Evolutionary conservation across 2,329 filamentous ascomycete species (phyloP), one percentile per base, ranked within the genome.

Genomic region (Scopulariopsis brevicaulis): DNA sequence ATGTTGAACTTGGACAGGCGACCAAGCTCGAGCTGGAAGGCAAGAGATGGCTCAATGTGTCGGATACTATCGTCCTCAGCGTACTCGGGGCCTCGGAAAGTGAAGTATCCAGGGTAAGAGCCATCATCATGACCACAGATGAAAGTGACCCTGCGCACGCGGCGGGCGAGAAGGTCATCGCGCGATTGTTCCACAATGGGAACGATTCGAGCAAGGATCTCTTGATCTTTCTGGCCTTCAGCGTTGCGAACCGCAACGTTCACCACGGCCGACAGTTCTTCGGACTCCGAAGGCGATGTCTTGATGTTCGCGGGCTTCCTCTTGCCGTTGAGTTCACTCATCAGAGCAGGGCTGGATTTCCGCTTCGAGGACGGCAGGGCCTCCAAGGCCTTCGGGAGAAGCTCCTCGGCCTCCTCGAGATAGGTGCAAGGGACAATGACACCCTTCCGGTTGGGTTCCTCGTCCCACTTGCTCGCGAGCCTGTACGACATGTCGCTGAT

Each of bases 1-100:
- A 97, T 96, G 77, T 91, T 86, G 83, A 99, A 99, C 77, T 96
- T 97, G 68, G 88, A 89, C 34, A 99, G 83, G 71, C 94, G 89
- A 60, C 86, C 87, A 63, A 99, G 85, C 75, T 99, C 94, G 71
- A 97, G 89, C 79, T 99, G 94, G 89, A 97, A 99, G 68, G 94
- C 92, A 72, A 96, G 81, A 58, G 94, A 93, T 55, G 94, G 94
- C 75, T 99, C 94, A 63, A 84, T 95, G 79, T 99, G 93, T 77
- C 94, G 93, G 68, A 99, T 97, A 72, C 89, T 96, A 71, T 89
- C 84, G 67, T 99, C 94, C 73, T 99, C 94, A 56, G 84, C 80
- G 72, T 96, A 99, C 56, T 78, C 75, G 32, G 94, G 93, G 6
- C 93, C 93, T 70, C 94, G 88, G 90, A 97, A 99, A 51, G 94